These are phyloP conservation scores for Zasmidium angulare DNA, from an alignment of 2,329 filamentous ascomycete genomes.

Conservation along the genomic window DNA sequence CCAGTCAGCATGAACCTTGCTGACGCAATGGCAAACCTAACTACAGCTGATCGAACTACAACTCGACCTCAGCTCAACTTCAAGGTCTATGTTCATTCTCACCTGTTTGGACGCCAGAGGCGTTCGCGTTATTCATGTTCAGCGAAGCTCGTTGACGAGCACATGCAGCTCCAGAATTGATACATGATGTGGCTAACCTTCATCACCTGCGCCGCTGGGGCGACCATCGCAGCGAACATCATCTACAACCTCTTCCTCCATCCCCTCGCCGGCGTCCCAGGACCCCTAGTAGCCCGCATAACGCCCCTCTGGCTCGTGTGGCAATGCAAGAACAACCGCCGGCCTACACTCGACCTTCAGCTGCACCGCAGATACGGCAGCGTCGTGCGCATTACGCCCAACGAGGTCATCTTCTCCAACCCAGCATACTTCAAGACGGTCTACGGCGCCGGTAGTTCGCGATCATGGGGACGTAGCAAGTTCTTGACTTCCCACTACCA, in stretches of 20 bases:
- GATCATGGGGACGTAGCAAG: neutral
- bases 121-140: no score
- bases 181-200: neutral
- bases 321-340: neutral
- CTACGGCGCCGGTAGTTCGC: neutral
- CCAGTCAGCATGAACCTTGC: no score
- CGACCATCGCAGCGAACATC: neutral
- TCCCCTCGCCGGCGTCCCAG: slow-evolving; percentile 43
- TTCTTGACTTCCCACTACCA: neutral
- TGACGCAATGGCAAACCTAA: no score
- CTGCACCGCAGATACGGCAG: slow-evolving; percentile 8
- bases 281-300: slow-evolving; percentile 30
- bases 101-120: no score
- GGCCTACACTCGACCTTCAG: neutral
- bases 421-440: neutral
- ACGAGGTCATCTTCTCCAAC: slow-evolving; percentile 2
- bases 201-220: no score
- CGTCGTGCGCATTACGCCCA: slow-evolving; percentile 10
- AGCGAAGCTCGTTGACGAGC: no score
- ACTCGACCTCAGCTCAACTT: no score
- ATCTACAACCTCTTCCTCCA: slow-evolving; percentile 3
- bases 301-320: slow-evolving; percentile 3
- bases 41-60: no score
- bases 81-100: no score
- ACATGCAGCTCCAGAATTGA: no score